Conservation (phyloP, 257 asterid genomes). For the Scutellaria baicalensis region DNA sequence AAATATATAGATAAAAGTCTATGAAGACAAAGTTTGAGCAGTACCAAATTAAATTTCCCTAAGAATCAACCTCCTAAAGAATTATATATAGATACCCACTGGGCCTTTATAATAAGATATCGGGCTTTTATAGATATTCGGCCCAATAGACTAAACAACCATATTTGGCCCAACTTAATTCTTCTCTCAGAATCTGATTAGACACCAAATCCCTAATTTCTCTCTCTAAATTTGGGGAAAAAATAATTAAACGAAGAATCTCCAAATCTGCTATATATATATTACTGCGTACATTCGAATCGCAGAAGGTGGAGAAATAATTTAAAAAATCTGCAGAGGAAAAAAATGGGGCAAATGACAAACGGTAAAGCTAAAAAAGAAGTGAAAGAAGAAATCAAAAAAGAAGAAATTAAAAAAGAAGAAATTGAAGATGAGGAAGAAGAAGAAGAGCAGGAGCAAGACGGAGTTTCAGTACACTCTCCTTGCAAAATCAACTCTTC, state of each 20-base stretch:
- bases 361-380: constrained; percentile 40
- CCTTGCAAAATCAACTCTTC: constrained; percentile 77
- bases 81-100: too few relatives aligned
- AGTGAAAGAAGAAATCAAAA: constrained; percentile 28
- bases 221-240: neutral
- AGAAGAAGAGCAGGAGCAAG: constrained; percentile 59
- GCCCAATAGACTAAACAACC: too few relatives aligned
- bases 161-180: neutral
- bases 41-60: too few relatives aligned
- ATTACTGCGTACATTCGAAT: constrained; percentile 3
- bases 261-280: neutral
- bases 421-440: constrained; percentile 25
- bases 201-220: constrained; percentile 16
- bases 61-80: too few relatives aligned
- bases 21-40: too few relatives aligned
- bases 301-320: neutral
- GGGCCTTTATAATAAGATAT: too few relatives aligned
- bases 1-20: too few relatives aligned
- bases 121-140: too few relatives aligned
- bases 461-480: constrained; percentile 83
- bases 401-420: constrained; percentile 35
- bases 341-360: constrained; percentile 43
- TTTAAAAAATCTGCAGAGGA: neutral
- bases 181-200: neutral
- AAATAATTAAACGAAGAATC: neutral